Conservation (phyloP, 805 yeast genomes). For the Pichia sporocuriosa region DNA sequence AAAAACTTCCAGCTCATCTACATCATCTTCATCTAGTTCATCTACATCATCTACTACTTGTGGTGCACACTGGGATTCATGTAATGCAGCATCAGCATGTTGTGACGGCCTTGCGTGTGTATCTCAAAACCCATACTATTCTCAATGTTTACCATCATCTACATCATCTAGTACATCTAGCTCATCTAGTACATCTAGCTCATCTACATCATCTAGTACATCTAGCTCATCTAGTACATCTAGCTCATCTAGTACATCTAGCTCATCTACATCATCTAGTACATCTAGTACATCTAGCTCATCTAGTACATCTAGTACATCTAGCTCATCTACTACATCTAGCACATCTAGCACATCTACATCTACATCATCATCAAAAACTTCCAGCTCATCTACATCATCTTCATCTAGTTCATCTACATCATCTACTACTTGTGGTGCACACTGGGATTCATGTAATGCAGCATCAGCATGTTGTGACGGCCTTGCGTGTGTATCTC, state of each 20-base stretch:
- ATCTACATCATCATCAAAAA: no score
- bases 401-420: no score
- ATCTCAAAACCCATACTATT: neutral
- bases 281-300: no score
- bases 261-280: no score
- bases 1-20: no score
- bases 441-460: no score
- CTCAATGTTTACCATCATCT: neutral
- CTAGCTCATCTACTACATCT: no score
- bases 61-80: neutral
- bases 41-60: neutral
- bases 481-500: neutral
- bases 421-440: neutral
- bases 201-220: neutral
- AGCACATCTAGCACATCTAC: no score
- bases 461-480: constrained; percentile 1
- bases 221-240: neutral
- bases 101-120: neutral
- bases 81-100: no score
- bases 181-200: neutral
- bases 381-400: no score
- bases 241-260: neutral
- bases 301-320: no score
- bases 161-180: neutral
- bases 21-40: neutral